Conservation (phyloP, 192 early-diverging fungal genomes). For the Coemansia sp. region DNA sequence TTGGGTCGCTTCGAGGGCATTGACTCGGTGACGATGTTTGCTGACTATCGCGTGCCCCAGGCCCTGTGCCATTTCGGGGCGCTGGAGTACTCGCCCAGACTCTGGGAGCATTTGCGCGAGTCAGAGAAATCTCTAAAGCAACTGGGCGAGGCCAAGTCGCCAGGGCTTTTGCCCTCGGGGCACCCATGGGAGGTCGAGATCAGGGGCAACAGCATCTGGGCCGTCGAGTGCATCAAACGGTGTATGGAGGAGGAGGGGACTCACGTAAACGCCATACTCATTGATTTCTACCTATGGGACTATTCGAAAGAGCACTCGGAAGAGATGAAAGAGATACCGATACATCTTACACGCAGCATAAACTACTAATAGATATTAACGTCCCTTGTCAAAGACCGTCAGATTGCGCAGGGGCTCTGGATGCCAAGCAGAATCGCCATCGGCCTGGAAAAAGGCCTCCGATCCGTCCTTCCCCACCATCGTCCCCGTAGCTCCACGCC, state of each 20-base stretch:
- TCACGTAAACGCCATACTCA: constrained; percentile 69
- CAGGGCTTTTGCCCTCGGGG: constrained; percentile 56
- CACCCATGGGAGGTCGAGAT: constrained; percentile 75
- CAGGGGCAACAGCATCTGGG: constrained; percentile 75
- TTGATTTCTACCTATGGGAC: constrained; percentile 92
- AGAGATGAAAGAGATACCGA: constrained; percentile 57
- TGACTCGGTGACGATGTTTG: constrained; percentile 85
- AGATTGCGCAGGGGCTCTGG: constrained; percentile 46
- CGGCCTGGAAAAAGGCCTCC: constrained; percentile 71
- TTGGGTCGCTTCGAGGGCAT: constrained; percentile 70
- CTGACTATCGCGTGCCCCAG: constrained; percentile 81
- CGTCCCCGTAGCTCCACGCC: constrained; percentile 60
- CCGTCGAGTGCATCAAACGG: constrained; percentile 60
- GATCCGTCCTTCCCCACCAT: constrained; percentile 72
- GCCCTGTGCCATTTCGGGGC: constrained; percentile 68
- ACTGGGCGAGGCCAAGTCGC: not conserved
- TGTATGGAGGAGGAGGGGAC: constrained; percentile 14
- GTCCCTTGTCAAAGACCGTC: no score
- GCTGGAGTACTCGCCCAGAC: constrained; percentile 63
- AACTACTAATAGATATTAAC: constrained; percentile 59
- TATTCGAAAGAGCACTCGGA: constrained; percentile 67
- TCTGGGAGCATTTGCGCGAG: constrained; percentile 47
- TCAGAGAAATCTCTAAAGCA: constrained; percentile 14
- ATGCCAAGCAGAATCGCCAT: constrained; percentile 46
- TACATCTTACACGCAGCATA: constrained; percentile 63